phyloP scores from a whole-genome alignment of 345 rosid species.

The Moricandia arvensis region DNA sequence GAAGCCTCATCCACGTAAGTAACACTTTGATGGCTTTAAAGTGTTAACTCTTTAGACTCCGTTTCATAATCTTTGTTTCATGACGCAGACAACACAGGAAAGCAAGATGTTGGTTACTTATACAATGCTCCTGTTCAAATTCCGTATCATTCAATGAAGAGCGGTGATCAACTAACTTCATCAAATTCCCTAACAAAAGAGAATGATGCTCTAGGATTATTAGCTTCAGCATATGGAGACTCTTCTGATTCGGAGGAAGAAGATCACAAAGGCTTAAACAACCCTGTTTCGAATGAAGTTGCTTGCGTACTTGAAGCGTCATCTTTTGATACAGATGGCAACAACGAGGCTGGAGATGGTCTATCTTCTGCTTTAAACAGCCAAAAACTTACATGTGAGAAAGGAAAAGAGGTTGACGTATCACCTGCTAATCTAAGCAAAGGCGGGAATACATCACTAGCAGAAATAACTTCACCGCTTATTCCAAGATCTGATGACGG shows the following conservation, averaged over 20 bases:
- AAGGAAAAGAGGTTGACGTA: conserved; percentile 25
- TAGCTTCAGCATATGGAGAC: conserved; percentile 80
- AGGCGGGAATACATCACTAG: conserved; percentile 28
- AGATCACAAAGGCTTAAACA: conserved; percentile 36
- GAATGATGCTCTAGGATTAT: conserved; percentile 67
- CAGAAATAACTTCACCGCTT: conserved; percentile 39
- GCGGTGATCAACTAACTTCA: conserved; percentile 38
- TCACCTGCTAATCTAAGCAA: conserved; percentile 40
- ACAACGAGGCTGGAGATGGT: conserved; percentile 40
- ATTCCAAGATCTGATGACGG: conserved; percentile 62
- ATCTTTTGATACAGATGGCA: conserved; percentile 29
- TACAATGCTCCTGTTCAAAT: conserved; percentile 52
- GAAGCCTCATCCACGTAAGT: conserved; percentile 50
- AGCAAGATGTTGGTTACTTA: conserved; percentile 37
- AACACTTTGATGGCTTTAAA: conserved; percentile 10
- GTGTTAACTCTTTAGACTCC: background rate
- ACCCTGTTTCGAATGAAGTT: conserved; percentile 19
- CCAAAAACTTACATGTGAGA: conserved; percentile 34
- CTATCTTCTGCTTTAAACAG: conserved; percentile 37
- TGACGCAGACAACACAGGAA: conserved; percentile 49
- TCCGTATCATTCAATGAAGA: conserved; percentile 33
- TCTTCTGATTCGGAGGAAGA: conserved; percentile 95
- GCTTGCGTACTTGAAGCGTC: conserved; percentile 37
- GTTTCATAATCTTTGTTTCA: conserved; percentile 11
- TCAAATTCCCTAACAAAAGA: conserved; percentile 35